These are phyloP conservation scores for Eimeria falciformis DNA, from an alignment of 169 alveolate genomes.

Conservation along the genomic window DNA sequence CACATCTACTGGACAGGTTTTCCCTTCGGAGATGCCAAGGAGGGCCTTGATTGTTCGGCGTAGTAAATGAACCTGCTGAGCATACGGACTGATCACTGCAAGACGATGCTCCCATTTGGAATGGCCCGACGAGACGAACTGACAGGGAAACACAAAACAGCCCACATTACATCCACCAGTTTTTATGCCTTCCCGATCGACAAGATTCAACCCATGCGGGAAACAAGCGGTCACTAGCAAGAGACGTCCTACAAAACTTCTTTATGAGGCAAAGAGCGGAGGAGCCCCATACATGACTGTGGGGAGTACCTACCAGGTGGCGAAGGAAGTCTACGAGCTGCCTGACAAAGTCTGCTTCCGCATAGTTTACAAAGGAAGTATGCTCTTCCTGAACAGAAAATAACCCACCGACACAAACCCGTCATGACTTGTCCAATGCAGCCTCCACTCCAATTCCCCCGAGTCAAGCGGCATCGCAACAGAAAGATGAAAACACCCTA, in stretches of 20 bases:
- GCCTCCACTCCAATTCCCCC: neutral
- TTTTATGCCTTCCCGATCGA: neutral
- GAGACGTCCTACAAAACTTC: neutral
- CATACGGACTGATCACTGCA: slow-evolving; percentile 82
- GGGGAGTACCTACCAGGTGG: slow-evolving; percentile 59
- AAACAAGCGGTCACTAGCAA: neutral
- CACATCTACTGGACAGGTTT: slow-evolving; percentile 82
- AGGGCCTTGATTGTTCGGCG: slow-evolving; percentile 74
- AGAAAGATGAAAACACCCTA: too few relatives aligned
- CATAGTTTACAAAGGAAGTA: slow-evolving; percentile 76
- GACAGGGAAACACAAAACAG: neutral
- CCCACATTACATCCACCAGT: neutral
- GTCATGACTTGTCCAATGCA: neutral
- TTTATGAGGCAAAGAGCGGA: neutral
- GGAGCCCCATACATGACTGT: neutral
- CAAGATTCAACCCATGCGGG: neutral
- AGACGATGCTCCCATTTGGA: slow-evolving; percentile 73
- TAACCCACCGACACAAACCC: too few relatives aligned
- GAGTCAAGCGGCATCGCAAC: too few relatives aligned
- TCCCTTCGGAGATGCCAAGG: slow-evolving; percentile 70
- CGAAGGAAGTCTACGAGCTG: slow-evolving; percentile 78
- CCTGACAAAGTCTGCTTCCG: slow-evolving; percentile 77
- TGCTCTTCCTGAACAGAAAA: slow-evolving; percentile 63
- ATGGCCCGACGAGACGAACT: slow-evolving; percentile 77
- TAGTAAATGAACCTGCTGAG: slow-evolving; percentile 78